Evolutionary conservation across 495 filamentous ascomycete species (phyloP), one percentile per base, ranked within the genome.

Genomic region (Bacidia rubella): DNA sequence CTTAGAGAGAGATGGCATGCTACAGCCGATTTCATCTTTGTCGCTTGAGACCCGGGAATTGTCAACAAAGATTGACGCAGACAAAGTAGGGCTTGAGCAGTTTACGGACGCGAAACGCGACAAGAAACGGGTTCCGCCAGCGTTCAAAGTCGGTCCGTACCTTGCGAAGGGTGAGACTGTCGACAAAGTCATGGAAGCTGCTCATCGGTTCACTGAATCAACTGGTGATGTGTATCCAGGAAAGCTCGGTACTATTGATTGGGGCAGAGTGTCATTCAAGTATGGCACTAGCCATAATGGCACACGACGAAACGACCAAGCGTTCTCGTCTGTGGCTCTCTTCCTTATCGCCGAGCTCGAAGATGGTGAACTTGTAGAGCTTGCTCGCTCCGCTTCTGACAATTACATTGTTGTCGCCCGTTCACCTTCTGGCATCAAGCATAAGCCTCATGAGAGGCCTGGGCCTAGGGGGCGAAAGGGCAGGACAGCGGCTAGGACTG

Each of bases 371-470:
- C 5, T 9, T 7, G 32, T 32, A 12, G 32, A 50, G 27, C 23
- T 50, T 29, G 26, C 47, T 17, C 4, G n/a, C 20, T 38, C 23
- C 47, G 4, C 25, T 11, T 27, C 22, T 4, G 20, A 32, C 20
- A 15, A 15, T 5, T 50, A 17, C 47, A 50, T 50, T 5, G 47
- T 50, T 25, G 15, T 50, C 38, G 47, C 47, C 19, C 47, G 47
- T n/a, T 50, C 47, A 17, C 47, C 47, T 23, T 24, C 25, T 17
- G 47, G 47, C n/a, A 15, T 27, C 25, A 50, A 50, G 15, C 5
- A 35, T 15, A 35, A 50, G 20, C 47, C 41, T 7, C 15, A n/a
- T 5, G 41, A 44, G 26, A 50, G 38, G 47, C 1, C 3, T 4
- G 2, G 17, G 44, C 20, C 17, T 5, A 27, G 15, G 20, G 4